Base-by-base conservation (phyloP, 352 stramenopile genomes). In the Peronospora destructor region DNA sequence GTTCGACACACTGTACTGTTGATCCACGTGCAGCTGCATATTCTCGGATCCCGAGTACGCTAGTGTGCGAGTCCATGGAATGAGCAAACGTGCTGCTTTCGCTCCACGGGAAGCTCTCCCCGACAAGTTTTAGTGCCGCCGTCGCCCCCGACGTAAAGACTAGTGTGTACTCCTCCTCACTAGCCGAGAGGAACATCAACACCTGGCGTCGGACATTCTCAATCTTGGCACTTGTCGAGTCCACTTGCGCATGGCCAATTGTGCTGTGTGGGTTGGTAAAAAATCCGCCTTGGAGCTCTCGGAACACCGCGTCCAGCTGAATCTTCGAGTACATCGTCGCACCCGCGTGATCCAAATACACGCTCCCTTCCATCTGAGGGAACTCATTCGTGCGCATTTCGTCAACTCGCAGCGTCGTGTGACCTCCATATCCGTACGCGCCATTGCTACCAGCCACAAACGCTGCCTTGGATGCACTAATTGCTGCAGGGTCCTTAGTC, bases 301-400 rank as follows among this genome's bases (percentile, higher is more conserved):
- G 43, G 46, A 83, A 75, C 16, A 60, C 51, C 25, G 51, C 50
- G 29, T 77, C 55, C 34, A 95, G 45, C 49, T 95, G 85, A 39
- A 64, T 64, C 25, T 66, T 65, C 11, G 72, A 74, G 52, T 85
- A 89, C 49, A 93, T 69, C 16, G 85, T 93, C 25, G 85, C 81
- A 28, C 83, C 83, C 3, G 85, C 83, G 53, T 95, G 83, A 49
- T 95, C 85, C 44, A 95, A 53, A 52, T 93, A 94, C 39, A 89
- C 60, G 34, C 57, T 71, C 7, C 50, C 57, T 42, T 61, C 11
- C 62, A 82, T 57, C 39, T 79, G 71, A 12, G 68, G 52, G 42
- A 79, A 82, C 49, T 82, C 66, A 1, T 47, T 59, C 30, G 38
- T 23, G 34, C 66, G 71, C 66, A 82, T 73, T 21, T 63, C 59